Base-by-base conservation (phyloP, 192 early-diverging fungal species). In the Borealophlyctis nickersoniae region DNA sequence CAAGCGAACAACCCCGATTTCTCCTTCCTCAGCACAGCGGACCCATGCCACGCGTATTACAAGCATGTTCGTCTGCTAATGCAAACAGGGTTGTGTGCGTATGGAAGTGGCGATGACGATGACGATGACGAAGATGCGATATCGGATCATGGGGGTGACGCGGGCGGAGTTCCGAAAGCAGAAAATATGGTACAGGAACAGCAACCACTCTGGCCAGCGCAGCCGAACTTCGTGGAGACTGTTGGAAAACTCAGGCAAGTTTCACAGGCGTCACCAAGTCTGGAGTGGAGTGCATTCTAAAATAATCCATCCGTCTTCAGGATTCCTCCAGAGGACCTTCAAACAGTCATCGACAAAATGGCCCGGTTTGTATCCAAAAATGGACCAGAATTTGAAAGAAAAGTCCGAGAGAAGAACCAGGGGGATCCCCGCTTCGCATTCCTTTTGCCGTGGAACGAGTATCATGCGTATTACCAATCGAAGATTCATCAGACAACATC, bases 1-100 rank as follows among this genome's bases (percentile, higher is more conserved):
- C 88, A 91, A 62, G 87, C 81, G 0, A 82, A 78, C 26, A 91
- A 89, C 52, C 80, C 81, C 22, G 79, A 82, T 14, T 91, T 91
- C 73, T 80, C 72, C 2, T 93, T 93, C 66, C 66, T 93, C 56
- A 77, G 81, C 56, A 72, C 75, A 9, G 68, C 71, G 2, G 69
- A 85, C 58, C 58, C 50, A 0, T 66, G 89, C n/a, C 81, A 90
- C 62, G 70, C 81, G 28, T 93, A 89, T 60, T 93, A 91, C 68
- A 77, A 78, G 60, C 86, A 89, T 63, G 65, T 91, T 2, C 58
- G 76, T 3, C 79, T 77, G 75, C 75, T 89, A 9, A 76, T 88
- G 73, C 78, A 77, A 36, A 77, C 81, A 9, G 84, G 83, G 0
- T 67, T 91, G 0, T 79, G 76, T 49, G 84, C 73, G 3, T 86